Evolutionary conservation across 2,329 filamentous ascomycete genomes (phyloP).

Genomic region (Hypoxylon sp.): DNA sequence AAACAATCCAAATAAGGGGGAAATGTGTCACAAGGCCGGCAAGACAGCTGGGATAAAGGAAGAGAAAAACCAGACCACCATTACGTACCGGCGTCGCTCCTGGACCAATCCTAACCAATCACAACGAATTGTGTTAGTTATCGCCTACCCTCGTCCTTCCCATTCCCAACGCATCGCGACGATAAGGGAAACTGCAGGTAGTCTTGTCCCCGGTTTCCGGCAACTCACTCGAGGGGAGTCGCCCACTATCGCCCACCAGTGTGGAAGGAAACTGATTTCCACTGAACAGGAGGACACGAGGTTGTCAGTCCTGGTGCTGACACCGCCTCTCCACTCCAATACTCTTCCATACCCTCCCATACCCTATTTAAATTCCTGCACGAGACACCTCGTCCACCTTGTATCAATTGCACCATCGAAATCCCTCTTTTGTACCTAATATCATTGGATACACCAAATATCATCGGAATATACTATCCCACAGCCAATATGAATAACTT

Average conservation of each 20-base stretch:
- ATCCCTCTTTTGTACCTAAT: slow-evolving; percentile 15
- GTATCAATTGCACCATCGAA: slow-evolving; percentile 16
- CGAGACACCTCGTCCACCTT: slow-evolving; percentile 16
- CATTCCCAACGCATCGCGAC: slow-evolving; percentile 12
- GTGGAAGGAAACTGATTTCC: too few species aligned
- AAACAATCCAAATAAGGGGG: too few species aligned
- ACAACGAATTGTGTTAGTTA: slow-evolving; percentile 20
- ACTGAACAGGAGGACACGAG: too few species aligned
- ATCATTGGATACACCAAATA: slow-evolving; percentile 8
- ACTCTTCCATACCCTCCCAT: slow-evolving; percentile 7
- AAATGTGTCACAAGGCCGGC: background rate
- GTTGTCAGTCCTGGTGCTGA: too few species aligned
- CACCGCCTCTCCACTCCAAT: slow-evolving; percentile 39
- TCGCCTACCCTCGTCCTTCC: slow-evolving; percentile 23
- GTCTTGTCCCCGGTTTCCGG: slow-evolving; percentile 32
- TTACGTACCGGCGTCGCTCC: slow-evolving; percentile 30
- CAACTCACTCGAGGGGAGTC: slow-evolving; percentile 20
- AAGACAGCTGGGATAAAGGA: slow-evolving; percentile 9
- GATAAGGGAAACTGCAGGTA: slow-evolving; percentile 29
- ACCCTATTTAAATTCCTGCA: slow-evolving; percentile 10
- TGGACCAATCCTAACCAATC: slow-evolving; percentile 26
- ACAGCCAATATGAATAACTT: slow-evolving; percentile 59
- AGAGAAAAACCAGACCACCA: slow-evolving; percentile 17
- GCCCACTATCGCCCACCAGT: slow-evolving; percentile 1
- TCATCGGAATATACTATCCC: slow-evolving; percentile 8